Percentiles rank a stretch among this genome's conserved stretches.
These are phyloP conservation scores for Ilyonectria mors-panacis DNA, from an alignment of 2,329 filamentous ascomycete genomes.

Conservation along the genomic window DNA sequence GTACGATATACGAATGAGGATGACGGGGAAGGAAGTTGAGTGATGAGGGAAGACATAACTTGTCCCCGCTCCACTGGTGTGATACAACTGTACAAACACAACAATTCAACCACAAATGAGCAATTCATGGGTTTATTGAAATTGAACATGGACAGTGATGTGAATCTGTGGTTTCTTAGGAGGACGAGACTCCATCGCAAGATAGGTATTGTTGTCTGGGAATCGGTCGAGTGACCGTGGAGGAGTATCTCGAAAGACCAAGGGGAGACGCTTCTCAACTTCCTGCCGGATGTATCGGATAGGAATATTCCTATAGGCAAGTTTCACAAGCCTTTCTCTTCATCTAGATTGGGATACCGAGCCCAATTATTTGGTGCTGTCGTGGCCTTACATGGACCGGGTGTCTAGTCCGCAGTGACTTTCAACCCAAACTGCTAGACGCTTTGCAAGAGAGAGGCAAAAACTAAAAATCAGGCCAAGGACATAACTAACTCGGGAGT, in stretches of 20 bases:
- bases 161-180: neutral
- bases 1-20: slow-evolving; percentile 43
- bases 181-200: neutral
- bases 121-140: neutral
- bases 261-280: neutral
- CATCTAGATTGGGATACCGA: neutral
- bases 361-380: neutral
- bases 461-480: neutral
- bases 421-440: neutral
- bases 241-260: neutral
- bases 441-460: neutral
- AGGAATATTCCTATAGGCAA: neutral
- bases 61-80: slow-evolving; percentile 28
- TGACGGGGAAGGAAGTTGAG: slow-evolving; percentile 29
- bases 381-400: neutral
- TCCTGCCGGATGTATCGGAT: neutral
- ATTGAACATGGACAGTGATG: neutral
- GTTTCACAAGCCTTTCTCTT: neutral
- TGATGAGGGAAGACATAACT: slow-evolving; percentile 13
- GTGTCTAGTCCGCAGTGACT: neutral
- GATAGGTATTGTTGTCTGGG: neutral
- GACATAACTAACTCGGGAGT: slow-evolving; percentile 4
- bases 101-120: slow-evolving; percentile 27
- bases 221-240: neutral
- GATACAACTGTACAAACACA: slow-evolving; percentile 45